Evolutionary conservation across 345 rosid species (phyloP), one percentile per base, ranked within the genome.

Genomic region (Eucalyptus tenuipes): DNA sequence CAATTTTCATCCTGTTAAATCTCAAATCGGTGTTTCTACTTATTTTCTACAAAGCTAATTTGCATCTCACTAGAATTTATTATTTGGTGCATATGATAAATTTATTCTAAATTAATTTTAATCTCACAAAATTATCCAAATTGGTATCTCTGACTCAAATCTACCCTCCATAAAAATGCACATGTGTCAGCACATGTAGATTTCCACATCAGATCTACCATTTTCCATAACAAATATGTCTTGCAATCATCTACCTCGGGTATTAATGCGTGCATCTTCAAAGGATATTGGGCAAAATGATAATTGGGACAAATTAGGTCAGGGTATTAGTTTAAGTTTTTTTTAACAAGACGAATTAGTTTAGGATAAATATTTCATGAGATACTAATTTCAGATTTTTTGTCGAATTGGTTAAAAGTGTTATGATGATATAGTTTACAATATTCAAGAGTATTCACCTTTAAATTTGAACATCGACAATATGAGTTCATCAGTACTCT

Each of bases 301-400:
- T 14, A 64, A 4, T n/a, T 0, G 18, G 40, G 20, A 1, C 17
- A n/a, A 1, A 64, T 64, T 7, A 16, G 5, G 16, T 14, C 11
- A 64, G 5, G 10, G 18, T n/a, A 7, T n/a, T 0, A 4, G 0
- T 64, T n/a, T n/a, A 64, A 17, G 20, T n/a, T 64, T n/a, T n/a
- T n/a, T n/a, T n/a, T n/a, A n/a, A n/a, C n/a, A n/a, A n/a, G n/a
- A n/a, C n/a, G n/a, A n/a, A 64, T n/a, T n/a, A 64, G 5, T 64
- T n/a, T 64, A 64, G 1, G 37, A 8, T n/a, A 15, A n/a, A 64
- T n/a, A n/a, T 64, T 64, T 64, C 75, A 7, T 14, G 10, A n/a
- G 40, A 17, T 64, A 8, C 3, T 8, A 4, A 64, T 64, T 15
- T 64, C 2, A 31, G 6, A 64, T n/a, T n/a, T n/a, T n/a, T n/a